Base-by-base conservation (phyloP, 2,329 filamentous ascomycete genomes). In the Aspergillus puulaauensis region DNA sequence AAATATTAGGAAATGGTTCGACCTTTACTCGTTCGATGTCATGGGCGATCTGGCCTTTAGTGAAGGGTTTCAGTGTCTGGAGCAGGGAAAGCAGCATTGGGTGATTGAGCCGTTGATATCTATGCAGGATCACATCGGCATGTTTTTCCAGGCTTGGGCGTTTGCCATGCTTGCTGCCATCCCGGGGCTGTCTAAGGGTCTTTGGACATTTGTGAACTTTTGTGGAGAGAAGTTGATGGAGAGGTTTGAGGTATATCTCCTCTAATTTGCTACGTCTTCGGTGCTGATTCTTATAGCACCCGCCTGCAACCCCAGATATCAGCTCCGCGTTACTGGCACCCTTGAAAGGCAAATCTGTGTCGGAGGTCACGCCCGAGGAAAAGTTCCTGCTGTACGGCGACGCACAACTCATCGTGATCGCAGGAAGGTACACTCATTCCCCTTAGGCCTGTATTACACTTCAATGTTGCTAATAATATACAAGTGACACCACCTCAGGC, bases 401-500 rank as follows among this genome's bases (percentile, higher is more conserved):
- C 53, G 55, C 65, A 2, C 60, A 66, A 6, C 56, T 72, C n/a
- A 68, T 70, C 19, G 64, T 72, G 48, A 63, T 70, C 8, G 70
- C 69, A 14, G 69, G 70, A 35, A 61, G 55, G 58, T 55, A 49
- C 19, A n/a, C 1, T 3, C 19, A 21, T 21, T 37, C n/a, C n/a
- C 4, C 15, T 12, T 37, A 1, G 8, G 12, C n/a, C 23, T 15
- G 4, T 41, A 6, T 31, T 27, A 24, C 14, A 19, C n/a, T 17
- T 17, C 9, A n/a, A n/a, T 33, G 19, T 17, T 3, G 4, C 19
- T 31, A 9, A 19, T 27, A 21, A 37, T 1, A n/a, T 21, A 24
- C 3, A 33, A 76, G 72, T 37, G 78, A 80, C 58, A 80, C 78
- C 6, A 78, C 76, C 0, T 68, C 76, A 7, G 70, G 73, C 1